Percentiles rank a stretch among this genome's conserved stretches.
phyloP scores from a whole-genome alignment of 106 monocot genomes.

The Narthecium ossifragum region DNA sequence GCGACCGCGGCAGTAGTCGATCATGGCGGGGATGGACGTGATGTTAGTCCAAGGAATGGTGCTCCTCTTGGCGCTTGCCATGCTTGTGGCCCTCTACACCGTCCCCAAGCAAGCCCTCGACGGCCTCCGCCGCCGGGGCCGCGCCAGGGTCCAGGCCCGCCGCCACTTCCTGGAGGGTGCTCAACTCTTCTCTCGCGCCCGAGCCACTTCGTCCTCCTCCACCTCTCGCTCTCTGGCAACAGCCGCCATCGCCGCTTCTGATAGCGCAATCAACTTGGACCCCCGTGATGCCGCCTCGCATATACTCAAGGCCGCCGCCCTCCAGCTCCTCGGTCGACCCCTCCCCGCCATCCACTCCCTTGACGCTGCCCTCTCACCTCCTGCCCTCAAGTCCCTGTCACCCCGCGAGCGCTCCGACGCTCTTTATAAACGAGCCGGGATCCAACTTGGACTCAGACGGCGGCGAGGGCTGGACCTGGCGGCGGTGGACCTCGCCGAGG shows the following conservation, averaged over 20 bases:
- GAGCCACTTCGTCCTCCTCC: slow-evolving; percentile 22
- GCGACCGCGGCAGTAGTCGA: neutral
- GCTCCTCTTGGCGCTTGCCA: slow-evolving; percentile 26
- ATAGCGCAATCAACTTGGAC: slow-evolving; percentile 59
- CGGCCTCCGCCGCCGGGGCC: slow-evolving; percentile 40
- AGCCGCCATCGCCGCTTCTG: slow-evolving; percentile 49
- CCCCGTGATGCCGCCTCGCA: slow-evolving; percentile 73
- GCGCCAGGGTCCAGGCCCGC: slow-evolving; percentile 31
- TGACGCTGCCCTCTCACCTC: slow-evolving; percentile 63
- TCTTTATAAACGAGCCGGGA: slow-evolving; percentile 66
- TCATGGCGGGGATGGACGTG: too few species aligned
- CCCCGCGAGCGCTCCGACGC: slow-evolving; percentile 66
- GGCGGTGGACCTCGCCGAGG: slow-evolving; percentile 53
- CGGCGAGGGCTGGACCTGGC: slow-evolving; percentile 46
- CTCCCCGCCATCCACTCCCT: slow-evolving; percentile 56
- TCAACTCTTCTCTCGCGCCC: slow-evolving; percentile 69
- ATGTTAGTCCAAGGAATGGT: slow-evolving; percentile 28
- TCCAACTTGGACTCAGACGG: slow-evolving; percentile 36
- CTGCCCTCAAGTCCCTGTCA: slow-evolving; percentile 47
- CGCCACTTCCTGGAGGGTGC: slow-evolving; percentile 90
- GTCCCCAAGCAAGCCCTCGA: slow-evolving; percentile 52
- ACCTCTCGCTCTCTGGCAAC: slow-evolving; percentile 38
- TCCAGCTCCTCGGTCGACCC: slow-evolving; percentile 66
- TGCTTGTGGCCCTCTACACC: slow-evolving; percentile 43
- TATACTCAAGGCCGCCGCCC: slow-evolving; percentile 70